Conservation (phyloP, 805 yeast species). For the Dipodascus geniculatus region DNA sequence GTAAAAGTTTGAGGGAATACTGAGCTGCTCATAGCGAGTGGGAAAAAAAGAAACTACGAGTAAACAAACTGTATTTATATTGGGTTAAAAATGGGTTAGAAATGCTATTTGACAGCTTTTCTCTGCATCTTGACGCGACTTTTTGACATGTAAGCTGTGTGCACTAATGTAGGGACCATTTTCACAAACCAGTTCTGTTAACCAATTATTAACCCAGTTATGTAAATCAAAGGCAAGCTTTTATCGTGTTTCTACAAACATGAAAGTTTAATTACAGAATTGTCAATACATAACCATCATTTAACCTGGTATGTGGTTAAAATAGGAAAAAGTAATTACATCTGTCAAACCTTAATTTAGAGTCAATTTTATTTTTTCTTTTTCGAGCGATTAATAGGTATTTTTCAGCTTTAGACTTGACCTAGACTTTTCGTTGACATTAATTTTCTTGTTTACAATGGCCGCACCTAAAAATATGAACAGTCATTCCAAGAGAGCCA, state of each 20-base stretch:
- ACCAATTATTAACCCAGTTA: not conserved
- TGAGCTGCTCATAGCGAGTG: not conserved
- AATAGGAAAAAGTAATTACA: not conserved
- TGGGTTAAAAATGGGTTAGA: not conserved
- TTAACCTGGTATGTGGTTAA: not conserved
- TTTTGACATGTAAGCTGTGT: too few species aligned
- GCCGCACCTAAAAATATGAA: not conserved
- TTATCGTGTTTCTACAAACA: not conserved
- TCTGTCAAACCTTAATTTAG: not conserved
- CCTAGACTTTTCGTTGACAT: too few species aligned
- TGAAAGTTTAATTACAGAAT: not conserved
- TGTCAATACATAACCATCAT: not conserved
- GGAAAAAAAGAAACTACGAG: not conserved
- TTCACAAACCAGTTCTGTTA: not conserved
- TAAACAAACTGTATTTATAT: not conserved
- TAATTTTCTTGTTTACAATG: not conserved
- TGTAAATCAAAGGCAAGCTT: too few species aligned
- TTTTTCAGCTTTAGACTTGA: too few species aligned
- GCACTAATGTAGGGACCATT: not conserved
- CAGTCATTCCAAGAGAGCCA: not conserved
- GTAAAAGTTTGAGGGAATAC: not conserved
- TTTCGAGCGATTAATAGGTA: not conserved
- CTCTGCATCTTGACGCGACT: not conserved
- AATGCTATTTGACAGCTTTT: not conserved
- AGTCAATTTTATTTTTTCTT: not conserved